Base-by-base conservation (phyloP, 2,329 filamentous ascomycete species). In the Penicillium sp. region DNA sequence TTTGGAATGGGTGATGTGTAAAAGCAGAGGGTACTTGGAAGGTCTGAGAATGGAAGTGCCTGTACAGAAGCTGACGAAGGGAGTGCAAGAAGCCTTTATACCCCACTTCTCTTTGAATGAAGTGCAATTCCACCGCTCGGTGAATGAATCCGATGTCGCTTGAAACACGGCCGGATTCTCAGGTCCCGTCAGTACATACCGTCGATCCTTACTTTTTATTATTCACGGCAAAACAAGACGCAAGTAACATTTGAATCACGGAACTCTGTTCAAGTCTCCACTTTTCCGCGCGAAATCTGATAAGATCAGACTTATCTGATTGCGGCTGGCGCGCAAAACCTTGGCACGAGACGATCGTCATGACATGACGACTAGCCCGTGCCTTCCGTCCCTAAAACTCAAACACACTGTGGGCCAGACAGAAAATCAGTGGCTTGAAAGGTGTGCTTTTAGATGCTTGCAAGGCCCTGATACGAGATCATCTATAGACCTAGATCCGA, bases 291-390 rank as follows among this genome's bases (percentile, higher is more conserved):
- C 11, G 22, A 19, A 31, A 52, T 52, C 48, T 24, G 35, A 52
- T 52, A 52, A 33, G 14, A 13, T 5, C 8, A 24, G 35, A 51
- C 26, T 55, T 31, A 49, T 46, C 47, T 55, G 53, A 55, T 45
- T 19, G 26, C 45, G 45, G 45, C 21, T 50, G 16, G 14, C 33
- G 21, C 27, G n/a, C 35, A 26, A 41, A 29, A 24, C 10, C 16
- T n/a, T 35, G 14, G 29, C 37, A 21, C 35, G 47, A 48, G 26
- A 48, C 31, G 37, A 50, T 41, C 8, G 13, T 26, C 39, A 50
- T 50, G 33, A 50, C 33, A 50, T 50, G 48, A 50, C 41, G 22
- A 39, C 26, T n/a, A 39, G 48, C 33, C 48, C 48, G 48, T 10
- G 19, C 33, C 8, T 50, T 41, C 48, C 48, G 47, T 16, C 10